Conservation (phyloP, 2,329 filamentous ascomycete species). For the Helminthosporium solani region DNA sequence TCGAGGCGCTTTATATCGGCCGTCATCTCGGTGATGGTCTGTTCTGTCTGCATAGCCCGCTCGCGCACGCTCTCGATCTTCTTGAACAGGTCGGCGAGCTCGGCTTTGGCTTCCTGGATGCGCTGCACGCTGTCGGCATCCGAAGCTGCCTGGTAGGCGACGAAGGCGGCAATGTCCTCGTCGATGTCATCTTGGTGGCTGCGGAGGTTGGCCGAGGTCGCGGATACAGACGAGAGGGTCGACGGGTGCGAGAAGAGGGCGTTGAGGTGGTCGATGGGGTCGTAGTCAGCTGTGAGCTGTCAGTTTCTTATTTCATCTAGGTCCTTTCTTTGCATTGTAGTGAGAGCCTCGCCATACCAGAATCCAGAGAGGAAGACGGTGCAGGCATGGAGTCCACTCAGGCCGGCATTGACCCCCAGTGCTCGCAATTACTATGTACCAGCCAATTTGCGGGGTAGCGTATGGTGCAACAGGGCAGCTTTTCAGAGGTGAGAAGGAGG, state of each 20-base stretch:
- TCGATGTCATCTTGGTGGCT: conserved; percentile 81
- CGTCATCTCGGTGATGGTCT: conserved; percentile 97
- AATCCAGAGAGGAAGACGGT: conserved; percentile 40
- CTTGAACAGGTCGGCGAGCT: conserved; percentile 84
- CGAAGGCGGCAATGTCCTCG: conserved; percentile 70
- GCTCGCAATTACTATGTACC: conserved; percentile 28
- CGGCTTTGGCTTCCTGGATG: conserved; percentile 86
- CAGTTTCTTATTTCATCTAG: conserved; percentile 21
- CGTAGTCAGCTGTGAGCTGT: conserved; percentile 69
- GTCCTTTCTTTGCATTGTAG: conserved; percentile 7
- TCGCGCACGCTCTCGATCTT: conserved; percentile 93
- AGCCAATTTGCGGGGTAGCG: conserved; percentile 19
- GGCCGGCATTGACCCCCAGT: conserved; percentile 39
- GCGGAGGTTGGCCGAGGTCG: conserved; percentile 72
- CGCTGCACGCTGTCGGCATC: conserved; percentile 85
- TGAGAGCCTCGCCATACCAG: conserved; percentile 41
- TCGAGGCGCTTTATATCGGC: conserved; percentile 97
- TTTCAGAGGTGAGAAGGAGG: neutral
- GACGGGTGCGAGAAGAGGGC: conserved; percentile 88
- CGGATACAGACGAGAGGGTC: conserved; percentile 72
- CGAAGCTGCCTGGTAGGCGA: conserved; percentile 75
- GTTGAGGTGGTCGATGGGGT: conserved; percentile 91
- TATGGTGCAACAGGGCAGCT: conserved; percentile 1
- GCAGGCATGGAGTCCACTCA: conserved; percentile 40
- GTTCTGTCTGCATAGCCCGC: conserved; percentile 87